A percentile compares a stretch with the other conserved stretches of the same genome.
phyloP scores from a whole-genome alignment of 2,329 filamentous ascomycete genomes.

The Lojkania enalia region DNA sequence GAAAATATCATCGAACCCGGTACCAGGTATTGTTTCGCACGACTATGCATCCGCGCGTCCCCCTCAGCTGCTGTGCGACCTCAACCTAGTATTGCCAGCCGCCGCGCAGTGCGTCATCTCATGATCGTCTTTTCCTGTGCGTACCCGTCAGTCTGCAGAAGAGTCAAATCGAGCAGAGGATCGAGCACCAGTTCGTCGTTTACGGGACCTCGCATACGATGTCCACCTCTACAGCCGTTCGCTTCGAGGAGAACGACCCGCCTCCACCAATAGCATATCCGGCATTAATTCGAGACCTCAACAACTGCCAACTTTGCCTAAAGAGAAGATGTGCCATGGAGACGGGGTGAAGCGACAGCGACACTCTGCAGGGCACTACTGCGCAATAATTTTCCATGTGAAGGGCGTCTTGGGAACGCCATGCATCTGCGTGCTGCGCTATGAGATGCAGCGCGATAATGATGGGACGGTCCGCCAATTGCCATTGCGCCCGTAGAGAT shows the following conservation, averaged over 20 bases:
- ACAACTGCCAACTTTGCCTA: not conserved
- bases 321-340: constrained; percentile 11
- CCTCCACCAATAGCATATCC: not conserved
- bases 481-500: constrained; percentile 11
- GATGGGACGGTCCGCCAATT: not conserved
- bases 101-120: constrained; percentile 14
- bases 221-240: constrained; percentile 6
- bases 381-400: constrained; percentile 2
- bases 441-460: not conserved
- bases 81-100: constrained; percentile 16
- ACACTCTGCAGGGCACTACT: constrained; percentile 11
- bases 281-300: not conserved
- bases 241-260: constrained; percentile 3
- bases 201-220: constrained; percentile 10
- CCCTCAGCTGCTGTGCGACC: constrained; percentile 22
- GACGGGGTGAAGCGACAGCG: constrained; percentile 11
- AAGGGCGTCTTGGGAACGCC: constrained; percentile 13
- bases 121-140: constrained; percentile 3
- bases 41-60: constrained; percentile 5
- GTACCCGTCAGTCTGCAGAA: constrained; percentile 6
- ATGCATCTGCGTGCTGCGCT: not conserved
- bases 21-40: constrained; percentile 19
- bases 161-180: constrained; percentile 12
- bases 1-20: constrained; percentile 19
- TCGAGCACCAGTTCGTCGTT: constrained; percentile 14